Evolutionary conservation across 306 rosid genomes (phyloP), one percentile per base, ranked within the genome.

Genomic region (Rosa lucieae): DNA sequence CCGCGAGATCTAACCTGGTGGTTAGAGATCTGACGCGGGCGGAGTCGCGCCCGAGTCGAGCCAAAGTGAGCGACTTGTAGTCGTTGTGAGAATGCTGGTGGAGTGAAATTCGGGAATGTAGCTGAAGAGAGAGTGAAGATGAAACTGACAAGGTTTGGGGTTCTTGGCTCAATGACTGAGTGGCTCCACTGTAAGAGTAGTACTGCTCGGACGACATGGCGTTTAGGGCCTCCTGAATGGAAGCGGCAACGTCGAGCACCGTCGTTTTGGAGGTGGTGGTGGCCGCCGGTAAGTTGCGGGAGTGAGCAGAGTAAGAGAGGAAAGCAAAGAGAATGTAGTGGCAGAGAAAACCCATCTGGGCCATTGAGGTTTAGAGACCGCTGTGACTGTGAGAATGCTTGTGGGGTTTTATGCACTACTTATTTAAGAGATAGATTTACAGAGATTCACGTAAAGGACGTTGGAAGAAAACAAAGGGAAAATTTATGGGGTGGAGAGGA

Each of bases 21-120:
- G 81, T 81, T 14, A 93, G 62, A 70, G 94, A 89, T 51, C 61
- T 86, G 73, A 93, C 94, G 35, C 94, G 91, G 88, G 84, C 88
- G 3, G 97, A 93, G 89, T 93, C 98, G 72, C 97, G 98, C 9
- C 53, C 83, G 72, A 93, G 93, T 79, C 93, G 88, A 9, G 93
- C 81, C 0, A 75, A 67, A 2, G 87, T 86, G 43, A 93, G 78
- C 0, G 92, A 88, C 67, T 84, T 86, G 85, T 93, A 93, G 79
- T 89, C 86, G 3, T 0, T 17, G 21, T 81, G 79, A 0, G 90
- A 44, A 6, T 80, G 80, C 73, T 72, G 84, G 5, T 55, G 85
- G 35, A 93, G 61, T 0, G 94, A 91, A 71, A 78, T 73, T 79
- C 98, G 89, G 26, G 97, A 85, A 71, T 81, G 89, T 5, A 93